Evolutionary conservation across 805 yeast species (phyloP).

Genomic region (Zygosaccharomyces pseudorouxii): DNA sequence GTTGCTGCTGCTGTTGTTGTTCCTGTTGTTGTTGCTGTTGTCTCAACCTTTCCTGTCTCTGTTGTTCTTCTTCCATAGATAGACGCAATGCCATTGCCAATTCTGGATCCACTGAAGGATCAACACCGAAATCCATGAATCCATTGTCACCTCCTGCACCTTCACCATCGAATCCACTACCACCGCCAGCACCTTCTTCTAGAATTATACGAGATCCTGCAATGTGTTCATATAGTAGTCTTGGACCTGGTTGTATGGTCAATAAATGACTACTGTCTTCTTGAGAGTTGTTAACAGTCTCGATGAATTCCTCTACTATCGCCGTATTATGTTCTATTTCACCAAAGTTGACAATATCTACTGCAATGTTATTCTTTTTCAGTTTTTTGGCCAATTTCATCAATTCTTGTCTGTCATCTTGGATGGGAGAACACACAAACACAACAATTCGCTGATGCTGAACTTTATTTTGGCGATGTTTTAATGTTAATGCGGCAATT

Average conservation of each 20-base stretch:
- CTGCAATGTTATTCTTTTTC: conserved; percentile 87
- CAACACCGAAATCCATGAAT: conserved; percentile 65
- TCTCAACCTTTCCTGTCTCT: conserved; percentile 78
- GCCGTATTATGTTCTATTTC: conserved; percentile 74
- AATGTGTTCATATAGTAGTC: conserved; percentile 74
- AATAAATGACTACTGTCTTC: conserved; percentile 78
- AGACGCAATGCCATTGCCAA: conserved; percentile 91
- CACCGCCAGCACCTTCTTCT: conserved; percentile 49
- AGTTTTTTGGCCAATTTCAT: conserved; percentile 83
- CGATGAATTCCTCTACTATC: conserved; percentile 73
- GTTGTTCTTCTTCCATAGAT: conserved; percentile 91
- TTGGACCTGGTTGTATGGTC: conserved; percentile 84
- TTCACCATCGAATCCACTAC: conserved; percentile 41
- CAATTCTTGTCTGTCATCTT: conserved; percentile 61
- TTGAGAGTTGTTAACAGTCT: conserved; percentile 54
- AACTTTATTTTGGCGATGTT: conserved; percentile 91
- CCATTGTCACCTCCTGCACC: conserved; percentile 46
- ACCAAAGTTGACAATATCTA: conserved; percentile 89
- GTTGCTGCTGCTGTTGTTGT: conserved; percentile 5
- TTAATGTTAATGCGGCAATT: conserved; percentile 88
- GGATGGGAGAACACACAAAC: conserved; percentile 83
- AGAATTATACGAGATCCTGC: conserved; percentile 72
- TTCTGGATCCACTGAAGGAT: conserved; percentile 94
- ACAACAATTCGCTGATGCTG: conserved; percentile 87
- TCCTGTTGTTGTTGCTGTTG: conserved; percentile 22